Evolutionary conservation across 495 filamentous ascomycete genomes (phyloP).

Genomic region (Tuber calosporum): DNA sequence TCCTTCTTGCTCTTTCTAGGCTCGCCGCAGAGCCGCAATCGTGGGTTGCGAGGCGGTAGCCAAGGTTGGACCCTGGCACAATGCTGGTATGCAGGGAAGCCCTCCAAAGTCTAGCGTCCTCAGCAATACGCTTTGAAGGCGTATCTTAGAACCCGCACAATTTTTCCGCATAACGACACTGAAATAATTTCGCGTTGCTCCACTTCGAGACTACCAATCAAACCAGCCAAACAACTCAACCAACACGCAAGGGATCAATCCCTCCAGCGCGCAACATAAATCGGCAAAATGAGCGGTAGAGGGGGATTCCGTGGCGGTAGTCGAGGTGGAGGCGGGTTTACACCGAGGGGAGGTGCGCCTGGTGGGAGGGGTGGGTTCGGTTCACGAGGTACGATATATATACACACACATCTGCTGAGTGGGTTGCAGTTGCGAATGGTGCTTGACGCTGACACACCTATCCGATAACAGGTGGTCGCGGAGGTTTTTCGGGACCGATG

Average conservation of each 20-base stretch:
- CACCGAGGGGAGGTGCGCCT: slow-evolving; percentile 46
- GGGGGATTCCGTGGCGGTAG: slow-evolving; percentile 47
- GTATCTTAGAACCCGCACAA: slow-evolving; percentile 6
- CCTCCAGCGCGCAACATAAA: slow-evolving; percentile 11
- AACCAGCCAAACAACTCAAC: slow-evolving; percentile 1
- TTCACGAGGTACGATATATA: slow-evolving; percentile 8
- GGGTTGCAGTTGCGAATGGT: neutral
- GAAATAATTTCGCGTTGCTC: slow-evolving; percentile 7
- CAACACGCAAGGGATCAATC: slow-evolving; percentile 10
- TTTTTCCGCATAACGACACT: slow-evolving; percentile 12
- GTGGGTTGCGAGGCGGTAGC: neutral
- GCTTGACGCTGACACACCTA: slow-evolving; percentile 35
- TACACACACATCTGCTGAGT: neutral
- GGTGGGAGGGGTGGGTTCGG: slow-evolving; percentile 13
- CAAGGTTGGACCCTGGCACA: neutral
- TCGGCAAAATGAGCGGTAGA: slow-evolving; percentile 30
- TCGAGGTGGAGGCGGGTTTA: slow-evolving; percentile 47
- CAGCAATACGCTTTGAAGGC: neutral
- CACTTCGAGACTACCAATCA: neutral
- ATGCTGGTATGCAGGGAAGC: neutral
- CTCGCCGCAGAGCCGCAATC: slow-evolving; percentile 14
- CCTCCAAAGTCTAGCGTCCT: neutral
- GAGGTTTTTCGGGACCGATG: slow-evolving; percentile 53
- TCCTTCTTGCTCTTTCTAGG: neutral
- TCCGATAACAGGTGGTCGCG: slow-evolving; percentile 6